These are phyloP conservation scores for Colletotrichum caudatum DNA, from an alignment of 2,329 filamentous ascomycete species.

Conservation along the genomic window DNA sequence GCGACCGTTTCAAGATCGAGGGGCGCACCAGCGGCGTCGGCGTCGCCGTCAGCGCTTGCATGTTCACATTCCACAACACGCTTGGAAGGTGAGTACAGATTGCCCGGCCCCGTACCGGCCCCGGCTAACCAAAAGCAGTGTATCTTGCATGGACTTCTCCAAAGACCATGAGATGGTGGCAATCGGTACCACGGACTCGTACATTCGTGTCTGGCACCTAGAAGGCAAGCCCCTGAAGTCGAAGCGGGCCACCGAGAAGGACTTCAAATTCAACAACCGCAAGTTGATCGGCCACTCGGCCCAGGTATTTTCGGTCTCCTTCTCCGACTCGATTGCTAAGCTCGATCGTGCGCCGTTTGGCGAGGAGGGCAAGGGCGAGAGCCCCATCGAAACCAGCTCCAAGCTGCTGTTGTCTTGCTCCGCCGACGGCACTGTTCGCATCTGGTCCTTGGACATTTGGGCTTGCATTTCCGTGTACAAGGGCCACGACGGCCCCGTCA, in stretches of 20 bases:
- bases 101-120: neutral
- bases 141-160: constrained; percentile 96
- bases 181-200: constrained; percentile 91
- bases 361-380: constrained; percentile 58
- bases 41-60: constrained; percentile 87
- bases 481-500: constrained; percentile 89
- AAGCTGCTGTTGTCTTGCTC: constrained; percentile 89
- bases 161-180: constrained; percentile 90
- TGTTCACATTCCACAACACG: constrained; percentile 99
- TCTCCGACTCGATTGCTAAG: constrained; percentile 77
- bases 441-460: constrained; percentile 95
- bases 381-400: constrained; percentile 65
- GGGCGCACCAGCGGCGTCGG: constrained; percentile 85
- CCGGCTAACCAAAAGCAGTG: constrained; percentile 59
- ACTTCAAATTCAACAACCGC: constrained; percentile 71
- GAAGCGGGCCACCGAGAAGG: constrained; percentile 69
- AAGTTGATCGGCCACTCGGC: constrained; percentile 90
- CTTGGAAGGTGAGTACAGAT: constrained; percentile 77
- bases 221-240: constrained; percentile 85
- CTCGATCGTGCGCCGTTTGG: constrained; percentile 63
- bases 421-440: constrained; percentile 85
- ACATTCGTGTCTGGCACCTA: constrained; percentile 93
- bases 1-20: constrained; percentile 91
- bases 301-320: constrained; percentile 89
- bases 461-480: constrained; percentile 95